Evolutionary conservation across 2,329 filamentous ascomycete species (phyloP), one percentile per base, ranked within the genome.

Genomic region (Neonectria faginata): DNA sequence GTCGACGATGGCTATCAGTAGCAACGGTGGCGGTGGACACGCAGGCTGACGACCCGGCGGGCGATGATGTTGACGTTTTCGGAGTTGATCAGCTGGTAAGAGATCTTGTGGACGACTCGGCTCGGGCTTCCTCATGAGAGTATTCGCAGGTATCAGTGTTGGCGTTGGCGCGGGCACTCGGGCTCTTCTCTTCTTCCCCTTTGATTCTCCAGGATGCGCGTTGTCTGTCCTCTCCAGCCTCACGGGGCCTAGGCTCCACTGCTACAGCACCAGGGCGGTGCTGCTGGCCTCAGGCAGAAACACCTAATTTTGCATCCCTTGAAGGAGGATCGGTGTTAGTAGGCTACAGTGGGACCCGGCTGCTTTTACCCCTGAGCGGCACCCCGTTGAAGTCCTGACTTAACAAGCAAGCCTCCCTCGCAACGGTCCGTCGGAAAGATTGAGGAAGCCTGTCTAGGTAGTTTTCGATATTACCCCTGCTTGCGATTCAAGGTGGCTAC

Each of bases 181-280:
- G 53, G 27, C 61, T 57, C 57, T 50, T 53, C 55, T 22, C 62
- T 61, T 52, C 50, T 66, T 63, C 56, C 64, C 70, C 68, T 73
- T 72, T 65, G 67, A 67, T 39, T 48, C 41, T 55, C 47, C 39
- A 18, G 56, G 67, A 61, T 62, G 61, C 61, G 57, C 57, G 60
- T 63, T 71, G 71, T 68, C 66, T 70, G 68, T 68, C 71, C 71
- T 73, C 68, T 65, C 44, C 63, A 73, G 70, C 70, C 67, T 73
- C 68, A 67, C 59, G 60, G 58, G 55, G 62, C 60, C 64, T 60
- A 39, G 27, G 42, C 22, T 22, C 25, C 25, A 25, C 64, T 60
- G 64, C 64, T 60, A 51, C 41, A 47, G 36, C 42, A 36, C 9
- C n/a, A 9, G n/a, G 42, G 25, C 20, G 14, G 3, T 7, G 29